These are phyloP conservation scores for Cercophora sp. DNA, from an alignment of 495 filamentous ascomycete genomes.

Conservation along the genomic window DNA sequence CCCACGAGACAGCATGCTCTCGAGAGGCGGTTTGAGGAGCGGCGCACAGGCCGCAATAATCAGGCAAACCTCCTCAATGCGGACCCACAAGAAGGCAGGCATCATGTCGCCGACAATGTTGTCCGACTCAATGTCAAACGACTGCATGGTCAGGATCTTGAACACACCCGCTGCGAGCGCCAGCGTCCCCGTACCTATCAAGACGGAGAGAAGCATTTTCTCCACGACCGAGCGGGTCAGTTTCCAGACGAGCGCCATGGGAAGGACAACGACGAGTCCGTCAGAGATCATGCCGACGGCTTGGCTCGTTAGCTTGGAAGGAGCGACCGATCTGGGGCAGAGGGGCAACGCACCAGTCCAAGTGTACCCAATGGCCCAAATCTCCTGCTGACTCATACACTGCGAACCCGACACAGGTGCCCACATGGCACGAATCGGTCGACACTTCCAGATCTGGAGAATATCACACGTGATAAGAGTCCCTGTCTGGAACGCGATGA, in stretches of 20 bases:
- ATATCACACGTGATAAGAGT: neutral
- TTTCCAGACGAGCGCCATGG: conserved; percentile 2
- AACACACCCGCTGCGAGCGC: neutral
- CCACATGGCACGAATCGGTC: conserved; percentile 7
- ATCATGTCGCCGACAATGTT: conserved; percentile 4
- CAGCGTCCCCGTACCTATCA: neutral
- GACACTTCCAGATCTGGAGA: conserved; percentile 1
- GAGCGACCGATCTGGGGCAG: too few species aligned
- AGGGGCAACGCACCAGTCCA: too few species aligned
- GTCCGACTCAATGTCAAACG: neutral
- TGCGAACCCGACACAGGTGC: neutral
- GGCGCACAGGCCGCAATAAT: conserved; percentile 9
- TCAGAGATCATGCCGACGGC: conserved; percentile 1
- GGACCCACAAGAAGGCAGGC: neutral
- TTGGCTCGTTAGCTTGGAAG: too few species aligned
- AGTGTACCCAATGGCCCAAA: neutral
- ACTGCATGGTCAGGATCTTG: conserved; percentile 2
- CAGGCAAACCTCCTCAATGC: conserved; percentile 4
- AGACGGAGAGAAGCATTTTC: neutral
- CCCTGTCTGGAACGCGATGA: neutral
- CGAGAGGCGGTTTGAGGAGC: conserved; percentile 4
- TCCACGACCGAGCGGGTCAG: conserved; percentile 6
- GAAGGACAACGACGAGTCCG: neutral
- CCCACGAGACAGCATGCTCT: neutral
- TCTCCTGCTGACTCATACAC: neutral